Conservation (phyloP, 1,284 basidiomycete genomes). For the Puccinia triticina region DNA sequence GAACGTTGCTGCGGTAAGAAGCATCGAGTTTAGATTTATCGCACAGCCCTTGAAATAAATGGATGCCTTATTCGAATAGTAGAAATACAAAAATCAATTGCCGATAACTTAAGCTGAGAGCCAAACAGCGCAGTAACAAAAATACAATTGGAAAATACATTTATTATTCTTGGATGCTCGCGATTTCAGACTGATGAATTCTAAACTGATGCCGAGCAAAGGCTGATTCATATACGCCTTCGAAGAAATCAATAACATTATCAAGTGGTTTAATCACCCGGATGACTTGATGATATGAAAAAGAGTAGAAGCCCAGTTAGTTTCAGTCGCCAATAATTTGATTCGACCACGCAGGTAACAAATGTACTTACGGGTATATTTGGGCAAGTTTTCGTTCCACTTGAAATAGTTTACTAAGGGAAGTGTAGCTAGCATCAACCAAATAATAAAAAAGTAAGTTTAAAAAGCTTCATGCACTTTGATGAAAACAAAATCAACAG, state of each 20-base stretch:
- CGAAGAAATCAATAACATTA: constrained; percentile 40
- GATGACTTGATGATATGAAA: constrained; percentile 6
- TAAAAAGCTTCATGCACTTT: background rate
- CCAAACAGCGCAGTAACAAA: too few relatives aligned
- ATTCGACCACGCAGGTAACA: background rate
- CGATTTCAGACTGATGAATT: constrained; percentile 5
- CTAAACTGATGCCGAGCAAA: constrained; percentile 37
- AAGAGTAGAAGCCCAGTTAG: background rate
- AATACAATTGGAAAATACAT: too few relatives aligned
- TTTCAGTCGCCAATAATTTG: background rate
- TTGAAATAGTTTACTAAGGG: constrained; percentile 43
- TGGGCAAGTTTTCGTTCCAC: constrained; percentile 43
- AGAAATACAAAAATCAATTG: too few relatives aligned
- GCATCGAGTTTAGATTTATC: too few relatives aligned
- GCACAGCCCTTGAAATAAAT: too few relatives aligned
- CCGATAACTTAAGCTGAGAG: too few relatives aligned
- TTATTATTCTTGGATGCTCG: too few relatives aligned
- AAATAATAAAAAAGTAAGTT: background rate
- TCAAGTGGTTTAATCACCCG: constrained; percentile 35
- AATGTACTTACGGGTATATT: constrained; percentile 30
- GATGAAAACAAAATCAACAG: background rate
- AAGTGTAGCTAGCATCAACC: constrained; percentile 11
- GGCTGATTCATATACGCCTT: constrained; percentile 24
- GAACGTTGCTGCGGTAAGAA: too few relatives aligned
- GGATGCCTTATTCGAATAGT: too few relatives aligned